Evolutionary conservation across 1,284 basidiomycete species (phyloP).

Genomic region (Ceratobasidium sp.): DNA sequence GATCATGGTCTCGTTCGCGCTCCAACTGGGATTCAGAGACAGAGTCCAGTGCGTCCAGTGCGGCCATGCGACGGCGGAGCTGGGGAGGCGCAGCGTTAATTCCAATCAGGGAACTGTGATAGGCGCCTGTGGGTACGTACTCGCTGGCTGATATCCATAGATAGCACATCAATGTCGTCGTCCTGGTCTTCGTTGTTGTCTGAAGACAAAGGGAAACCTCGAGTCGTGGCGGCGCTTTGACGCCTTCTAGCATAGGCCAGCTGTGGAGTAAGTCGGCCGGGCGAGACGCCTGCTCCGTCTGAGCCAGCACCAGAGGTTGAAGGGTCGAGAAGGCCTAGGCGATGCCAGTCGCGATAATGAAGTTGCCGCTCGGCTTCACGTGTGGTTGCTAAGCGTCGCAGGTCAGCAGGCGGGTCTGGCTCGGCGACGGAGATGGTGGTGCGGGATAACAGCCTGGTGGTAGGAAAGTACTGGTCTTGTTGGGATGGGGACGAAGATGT

Average conservation of each 20-base stretch:
- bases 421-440: slow-evolving; percentile 34
- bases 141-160: slow-evolving; percentile 19
- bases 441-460: slow-evolving; percentile 26
- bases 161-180: slow-evolving; percentile 23
- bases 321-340: slow-evolving; percentile 36
- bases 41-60: slow-evolving; percentile 1
- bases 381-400: slow-evolving; percentile 39
- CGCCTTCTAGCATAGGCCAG: slow-evolving; percentile 34
- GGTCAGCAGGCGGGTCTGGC: slow-evolving; percentile 37
- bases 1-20: slow-evolving; percentile 30
- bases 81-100: slow-evolving; percentile 6
- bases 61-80: slow-evolving; percentile 40
- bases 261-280: slow-evolving; percentile 24
- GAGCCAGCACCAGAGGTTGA: slow-evolving; percentile 11
- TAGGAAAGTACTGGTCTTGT: slow-evolving; percentile 28
- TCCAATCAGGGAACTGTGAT: slow-evolving; percentile 3
- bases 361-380: slow-evolving; percentile 43
- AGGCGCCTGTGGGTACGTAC: slow-evolving; percentile 37
- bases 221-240: slow-evolving; percentile 25
- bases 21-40: slow-evolving; percentile 22
- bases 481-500: slow-evolving; percentile 4
- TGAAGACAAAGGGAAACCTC: not conserved
- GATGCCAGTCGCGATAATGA: slow-evolving; percentile 41
- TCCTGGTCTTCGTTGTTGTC: slow-evolving; percentile 33
- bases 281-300: slow-evolving; percentile 17